Percentiles rank a stretch among this genome's conserved stretches.
These are phyloP conservation scores for Populus alba DNA, from an alignment of 345 rosid genomes.

Conservation along the genomic window DNA sequence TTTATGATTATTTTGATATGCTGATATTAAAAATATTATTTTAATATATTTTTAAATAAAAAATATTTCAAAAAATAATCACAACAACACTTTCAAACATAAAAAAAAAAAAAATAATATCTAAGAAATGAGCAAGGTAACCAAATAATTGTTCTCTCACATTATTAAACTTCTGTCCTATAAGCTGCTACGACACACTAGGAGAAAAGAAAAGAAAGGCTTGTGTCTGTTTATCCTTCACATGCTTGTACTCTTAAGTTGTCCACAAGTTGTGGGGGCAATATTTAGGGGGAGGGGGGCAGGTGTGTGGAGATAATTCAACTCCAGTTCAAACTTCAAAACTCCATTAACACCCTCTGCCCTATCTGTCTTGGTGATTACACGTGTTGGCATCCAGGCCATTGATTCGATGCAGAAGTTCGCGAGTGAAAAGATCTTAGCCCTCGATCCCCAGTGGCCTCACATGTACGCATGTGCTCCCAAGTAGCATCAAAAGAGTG, in stretches of 20 bases:
- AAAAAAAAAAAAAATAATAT: too few species aligned
- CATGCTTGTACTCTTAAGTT: neutral
- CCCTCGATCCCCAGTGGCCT: slow-evolving; percentile 23
- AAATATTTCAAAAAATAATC: too few species aligned
- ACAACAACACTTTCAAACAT: too few species aligned
- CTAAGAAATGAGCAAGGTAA: slow-evolving; percentile 1
- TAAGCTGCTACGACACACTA: slow-evolving; percentile 11
- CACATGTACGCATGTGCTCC: slow-evolving; percentile 75
- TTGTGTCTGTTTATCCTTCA: slow-evolving; percentile 2
- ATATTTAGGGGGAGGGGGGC: neutral
- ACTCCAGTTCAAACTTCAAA: slow-evolving; percentile 5
- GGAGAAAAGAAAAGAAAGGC: neutral
- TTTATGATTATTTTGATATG: too few species aligned
- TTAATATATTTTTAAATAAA: too few species aligned
- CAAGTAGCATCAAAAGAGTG: slow-evolving; percentile 43
- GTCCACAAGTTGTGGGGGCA: slow-evolving; percentile 9
- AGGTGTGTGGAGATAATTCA: neutral
- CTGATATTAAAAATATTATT: too few species aligned
- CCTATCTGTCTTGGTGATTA: neutral
- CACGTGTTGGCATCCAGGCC: slow-evolving; percentile 9
- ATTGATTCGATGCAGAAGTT: neutral
- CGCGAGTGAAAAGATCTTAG: slow-evolving; percentile 25
- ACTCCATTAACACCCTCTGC: neutral
- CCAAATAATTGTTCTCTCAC: neutral
- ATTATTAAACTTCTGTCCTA: neutral